phyloP scores from a whole-genome alignment of 345 rosid genomes.

The Eutrema heterophyllum region DNA sequence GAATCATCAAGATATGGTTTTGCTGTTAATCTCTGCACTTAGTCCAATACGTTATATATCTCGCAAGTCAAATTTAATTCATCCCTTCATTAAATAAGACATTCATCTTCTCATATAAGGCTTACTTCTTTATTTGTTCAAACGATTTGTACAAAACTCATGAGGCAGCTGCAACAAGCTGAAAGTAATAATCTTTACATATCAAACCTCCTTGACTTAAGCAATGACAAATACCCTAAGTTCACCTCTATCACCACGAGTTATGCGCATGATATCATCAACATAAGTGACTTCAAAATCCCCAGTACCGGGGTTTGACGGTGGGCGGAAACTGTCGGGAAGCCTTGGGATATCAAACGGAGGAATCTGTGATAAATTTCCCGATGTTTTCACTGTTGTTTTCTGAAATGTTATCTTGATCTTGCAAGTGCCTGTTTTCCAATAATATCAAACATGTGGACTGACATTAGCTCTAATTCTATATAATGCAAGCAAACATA shows the following conservation, averaged over 20 bases:
- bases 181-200: not conserved
- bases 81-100: not conserved
- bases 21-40: not conserved
- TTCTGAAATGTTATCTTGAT: conserved; percentile 72
- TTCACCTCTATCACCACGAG: conserved; percentile 88
- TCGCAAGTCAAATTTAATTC: too few relatives aligned
- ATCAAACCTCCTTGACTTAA: conserved; percentile 8
- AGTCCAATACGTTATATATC: not conserved
- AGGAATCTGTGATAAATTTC: conserved; percentile 71
- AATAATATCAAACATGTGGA: not conserved
- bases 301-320: conserved; percentile 56
- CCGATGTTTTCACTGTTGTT: conserved; percentile 71
- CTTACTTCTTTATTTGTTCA: not conserved
- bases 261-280: conserved; percentile 61
- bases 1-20: conserved; percentile 12
- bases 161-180: not conserved
- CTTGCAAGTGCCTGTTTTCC: conserved; percentile 54
- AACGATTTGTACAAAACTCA: conserved; percentile 1
- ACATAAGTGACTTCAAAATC: conserved; percentile 82
- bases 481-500: not conserved
- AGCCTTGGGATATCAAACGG: conserved; percentile 68
- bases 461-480: not conserved
- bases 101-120: not conserved
- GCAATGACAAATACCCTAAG: conserved; percentile 72
- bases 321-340: conserved; percentile 67